Base-by-base conservation (phyloP, 1,139 yeast genomes). In the Williopsis jadinii region DNA sequence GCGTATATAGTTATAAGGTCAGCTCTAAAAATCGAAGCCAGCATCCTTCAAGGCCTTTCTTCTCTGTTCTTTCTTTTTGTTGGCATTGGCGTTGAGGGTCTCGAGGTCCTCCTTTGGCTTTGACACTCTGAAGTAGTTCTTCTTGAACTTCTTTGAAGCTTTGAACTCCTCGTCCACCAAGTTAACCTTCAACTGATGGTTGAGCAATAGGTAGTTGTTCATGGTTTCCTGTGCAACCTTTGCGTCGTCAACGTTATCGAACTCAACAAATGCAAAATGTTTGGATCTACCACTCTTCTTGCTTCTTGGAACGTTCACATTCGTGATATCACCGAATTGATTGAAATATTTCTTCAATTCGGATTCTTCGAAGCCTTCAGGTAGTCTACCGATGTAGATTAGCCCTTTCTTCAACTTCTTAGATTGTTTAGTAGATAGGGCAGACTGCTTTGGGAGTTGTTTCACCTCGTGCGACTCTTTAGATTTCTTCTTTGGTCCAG, bases 231-330 rank as follows among this genome's bases (percentile, higher is more conserved):
- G 84, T 2, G 96, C 98, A 46, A 88, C 72, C 52, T 78, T 74
- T 39, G 97, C 97, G 45, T 85, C 95, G 38, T 80, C 85, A 32
- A 64, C 60, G 45, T 78, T 73, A 39, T 73, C 77, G 57, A 92
- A 92, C 64, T 90, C 97, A 41, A 92, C 68, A 62, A 86, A 92
- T 11, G 90, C 98, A 62, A 81, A 94, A 64, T 90, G 97, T 67
- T 88, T 90, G 15, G 96, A 82, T 47, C 81, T 79, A 37, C 98
- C 98, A 3, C 95, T 81, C 61, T 82, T 84, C 62, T 84, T 88
- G 69, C 86, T 90, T 60, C 97, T 77, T 34, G 96, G 85, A 45
- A 92, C 66, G 53, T 92, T 78, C 43, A 88, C 71, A 53, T 87
- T 79, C 40, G 77, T 70, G 47, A 92, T 80, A 36, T 76, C 79